phyloP scores from a whole-genome alignment of 1,284 basidiomycete genomes.

The Butyriboletus appendiculatus region DNA sequence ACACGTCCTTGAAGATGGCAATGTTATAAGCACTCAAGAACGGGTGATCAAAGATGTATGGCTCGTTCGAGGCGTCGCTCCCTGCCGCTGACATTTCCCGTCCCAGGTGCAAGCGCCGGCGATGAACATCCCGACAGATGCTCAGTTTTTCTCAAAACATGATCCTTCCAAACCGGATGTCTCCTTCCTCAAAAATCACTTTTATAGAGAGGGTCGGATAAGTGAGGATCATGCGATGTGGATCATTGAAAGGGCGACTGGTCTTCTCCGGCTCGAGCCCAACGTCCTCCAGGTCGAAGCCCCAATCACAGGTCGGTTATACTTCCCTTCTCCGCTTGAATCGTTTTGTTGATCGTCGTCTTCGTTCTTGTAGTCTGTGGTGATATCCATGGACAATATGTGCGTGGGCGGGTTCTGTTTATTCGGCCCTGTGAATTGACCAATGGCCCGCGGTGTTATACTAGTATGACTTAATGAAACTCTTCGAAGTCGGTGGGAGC shows the following conservation, averaged over 20 bases:
- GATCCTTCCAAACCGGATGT: constrained; percentile 92
- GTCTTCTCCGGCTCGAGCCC: constrained; percentile 75
- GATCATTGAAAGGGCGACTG: constrained; percentile 81
- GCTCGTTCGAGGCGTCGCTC: neutral
- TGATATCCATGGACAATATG: constrained; percentile 81
- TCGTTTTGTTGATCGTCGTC: constrained; percentile 8
- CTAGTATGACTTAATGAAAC: constrained; percentile 92
- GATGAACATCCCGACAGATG: constrained; percentile 88
- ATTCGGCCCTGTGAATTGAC: constrained; percentile 20
- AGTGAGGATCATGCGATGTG: constrained; percentile 90
- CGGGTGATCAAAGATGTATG: constrained; percentile 82
- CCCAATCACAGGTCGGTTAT: constrained; percentile 79
- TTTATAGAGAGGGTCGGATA: constrained; percentile 93
- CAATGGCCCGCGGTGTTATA: constrained; percentile 4
- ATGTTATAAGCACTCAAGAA: constrained; percentile 82
- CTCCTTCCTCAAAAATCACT: constrained; percentile 98
- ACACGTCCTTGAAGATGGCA: constrained; percentile 88
- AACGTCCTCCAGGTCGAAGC: constrained; percentile 90
- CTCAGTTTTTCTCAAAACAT: constrained; percentile 88
- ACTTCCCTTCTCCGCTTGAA: neutral
- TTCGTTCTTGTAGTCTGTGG: constrained; percentile 66
- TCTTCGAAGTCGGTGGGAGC: constrained; percentile 94
- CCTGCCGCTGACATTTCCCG: constrained; percentile 11
- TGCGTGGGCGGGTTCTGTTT: constrained; percentile 44
- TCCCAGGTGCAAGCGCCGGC: constrained; percentile 91